Conservation (phyloP, 2,329 filamentous ascomycete species). For the Sclerotinia trifoliorum region DNA sequence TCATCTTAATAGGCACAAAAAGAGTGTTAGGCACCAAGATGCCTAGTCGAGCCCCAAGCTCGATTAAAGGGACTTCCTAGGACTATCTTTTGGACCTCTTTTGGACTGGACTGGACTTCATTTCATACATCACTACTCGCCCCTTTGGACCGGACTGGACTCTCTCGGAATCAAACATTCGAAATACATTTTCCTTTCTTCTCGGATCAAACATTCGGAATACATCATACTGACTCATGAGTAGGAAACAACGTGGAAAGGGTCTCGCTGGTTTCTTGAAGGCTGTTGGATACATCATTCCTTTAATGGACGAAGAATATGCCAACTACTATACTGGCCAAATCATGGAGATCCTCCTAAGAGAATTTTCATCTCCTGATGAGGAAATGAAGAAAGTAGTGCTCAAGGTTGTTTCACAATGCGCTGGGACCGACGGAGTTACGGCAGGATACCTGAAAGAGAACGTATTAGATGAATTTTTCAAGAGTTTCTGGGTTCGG, state of each 20-base stretch:
- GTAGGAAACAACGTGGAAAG: conserved; percentile 88
- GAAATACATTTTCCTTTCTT: too few relatives aligned
- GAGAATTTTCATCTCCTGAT: conserved; percentile 94
- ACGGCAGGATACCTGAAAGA: conserved; percentile 94
- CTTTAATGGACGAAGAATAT: conserved; percentile 98
- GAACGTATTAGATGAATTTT: conserved; percentile 91
- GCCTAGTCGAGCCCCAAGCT: too few relatives aligned
- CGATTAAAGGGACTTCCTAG: too few relatives aligned
- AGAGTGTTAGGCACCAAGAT: too few relatives aligned
- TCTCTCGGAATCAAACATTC: too few relatives aligned
- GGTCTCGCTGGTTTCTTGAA: conserved; percentile 94
- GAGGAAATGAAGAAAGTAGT: conserved; percentile 99
- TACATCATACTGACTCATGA: neutral
- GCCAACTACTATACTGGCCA: conserved; percentile 98
- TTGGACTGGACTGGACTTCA: too few relatives aligned
- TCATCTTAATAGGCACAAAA: too few relatives aligned
- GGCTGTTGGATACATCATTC: conserved; percentile 96
- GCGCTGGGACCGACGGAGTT: conserved; percentile 89
- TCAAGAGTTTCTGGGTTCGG: conserved; percentile 98
- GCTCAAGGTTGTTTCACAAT: conserved; percentile 94
- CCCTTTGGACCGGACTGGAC: too few relatives aligned
- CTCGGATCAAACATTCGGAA: neutral
- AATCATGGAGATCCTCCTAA: conserved; percentile 96
- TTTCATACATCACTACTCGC: too few relatives aligned
- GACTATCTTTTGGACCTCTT: too few relatives aligned